Conservation (phyloP, 306 rosid genomes). For the Crotalaria pallida region DNA sequence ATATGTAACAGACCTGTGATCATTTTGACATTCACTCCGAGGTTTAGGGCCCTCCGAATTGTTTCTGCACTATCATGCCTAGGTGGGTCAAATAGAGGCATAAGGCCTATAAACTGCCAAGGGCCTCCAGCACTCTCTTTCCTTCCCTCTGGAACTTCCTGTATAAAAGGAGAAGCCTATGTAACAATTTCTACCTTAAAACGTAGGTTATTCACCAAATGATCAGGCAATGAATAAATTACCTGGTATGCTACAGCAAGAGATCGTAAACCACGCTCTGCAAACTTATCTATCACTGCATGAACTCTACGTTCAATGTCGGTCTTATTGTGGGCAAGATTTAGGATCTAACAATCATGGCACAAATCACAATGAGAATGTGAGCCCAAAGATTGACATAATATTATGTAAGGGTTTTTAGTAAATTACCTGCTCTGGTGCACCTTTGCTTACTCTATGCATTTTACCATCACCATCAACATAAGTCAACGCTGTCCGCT, state of each 20-base stretch:
- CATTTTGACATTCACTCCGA: conserved; percentile 99
- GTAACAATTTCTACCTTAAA: conserved; percentile 3
- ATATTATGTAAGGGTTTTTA: background rate
- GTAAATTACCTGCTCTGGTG: conserved; percentile 85
- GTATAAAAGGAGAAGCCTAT: conserved; percentile 21
- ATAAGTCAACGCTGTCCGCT: conserved; percentile 95
- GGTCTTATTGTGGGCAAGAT: conserved; percentile 85
- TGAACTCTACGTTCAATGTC: conserved; percentile 91
- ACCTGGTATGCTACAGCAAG: conserved; percentile 99
- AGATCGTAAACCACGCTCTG: conserved; percentile 93
- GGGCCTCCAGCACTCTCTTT: conserved; percentile 93
- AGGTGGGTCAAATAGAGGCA: conserved; percentile 98
- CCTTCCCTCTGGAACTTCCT: conserved; percentile 96
- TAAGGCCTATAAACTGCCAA: conserved; percentile 90
- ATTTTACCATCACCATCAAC: conserved; percentile 72
- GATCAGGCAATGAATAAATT: conserved; percentile 16
- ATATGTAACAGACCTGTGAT: conserved; percentile 61
- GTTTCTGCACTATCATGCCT: conserved; percentile 99
- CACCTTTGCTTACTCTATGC: conserved; percentile 99
- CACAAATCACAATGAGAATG: conserved; percentile 22
- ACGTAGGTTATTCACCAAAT: background rate
- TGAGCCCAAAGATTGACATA: background rate
- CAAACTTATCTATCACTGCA: conserved; percentile 87
- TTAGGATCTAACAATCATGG: conserved; percentile 58
- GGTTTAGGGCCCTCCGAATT: conserved; percentile 88